Evolutionary conservation across 1,139 yeast species (phyloP), one percentile per base, ranked within the genome.

Genomic region (Eremothecium gossypii): DNA sequence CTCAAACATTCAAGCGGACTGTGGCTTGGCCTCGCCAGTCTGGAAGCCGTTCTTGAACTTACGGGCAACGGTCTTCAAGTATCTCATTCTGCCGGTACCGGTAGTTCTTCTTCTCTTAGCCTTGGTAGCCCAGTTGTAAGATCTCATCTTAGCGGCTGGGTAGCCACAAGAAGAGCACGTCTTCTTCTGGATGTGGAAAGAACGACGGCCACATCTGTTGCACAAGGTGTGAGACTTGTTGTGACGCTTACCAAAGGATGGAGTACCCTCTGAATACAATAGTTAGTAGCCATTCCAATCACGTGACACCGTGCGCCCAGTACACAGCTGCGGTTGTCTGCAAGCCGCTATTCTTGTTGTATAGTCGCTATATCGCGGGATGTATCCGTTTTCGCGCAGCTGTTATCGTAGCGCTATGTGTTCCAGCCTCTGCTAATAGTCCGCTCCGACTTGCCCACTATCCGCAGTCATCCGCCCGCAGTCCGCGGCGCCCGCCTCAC

Each of bases 41-140:
- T 86, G 96, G 96, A 91, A 91, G 70, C 91, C 95, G 80, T 91
- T 89, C 84, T 87, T 86, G 83, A 89, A 91, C 79, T 89, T 85
- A 80, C 96, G 86, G 63, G 93, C 73, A 64, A 91, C 95, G 74
- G 80, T 83, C 80, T 89, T 91, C 74, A 93, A 81, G 86, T 91
- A 79, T 72, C 91, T 77, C 95, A 87, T 87, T 78, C 99, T 94
- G 74, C 99, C 99, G 71, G 97, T 82, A 78, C 99, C 99, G 63
- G 97, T 89, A 64, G 99, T 91, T 76, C 85, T 83, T 85, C 99
- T 87, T 86, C 98, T 86, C 83, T 89, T 86, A 68, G 97, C 96
- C 84, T 91, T 91, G 60, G 75, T 74, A 70, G 93, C 96, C 99
- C 99, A 91, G 96, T 91, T 91, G 94, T 77, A 83, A 66, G 85